Conservation (phyloP, 352 stramenopile genomes). For the Phytophthora sp. region DNA sequence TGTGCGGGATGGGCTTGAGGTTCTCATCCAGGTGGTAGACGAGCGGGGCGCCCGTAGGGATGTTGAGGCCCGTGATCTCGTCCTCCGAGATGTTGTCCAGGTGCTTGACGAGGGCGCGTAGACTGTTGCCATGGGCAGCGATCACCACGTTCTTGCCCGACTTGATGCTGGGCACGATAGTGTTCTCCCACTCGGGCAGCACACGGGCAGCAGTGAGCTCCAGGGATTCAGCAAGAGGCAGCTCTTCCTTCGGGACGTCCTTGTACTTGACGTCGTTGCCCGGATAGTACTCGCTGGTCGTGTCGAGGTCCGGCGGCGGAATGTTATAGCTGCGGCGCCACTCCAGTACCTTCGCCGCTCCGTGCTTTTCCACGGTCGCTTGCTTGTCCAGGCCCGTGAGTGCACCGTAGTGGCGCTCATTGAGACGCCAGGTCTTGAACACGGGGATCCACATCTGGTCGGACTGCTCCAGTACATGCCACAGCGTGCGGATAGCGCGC, state of each 20-base stretch:
- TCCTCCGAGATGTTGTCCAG: slow-evolving; percentile 93
- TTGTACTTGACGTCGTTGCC: slow-evolving; percentile 93
- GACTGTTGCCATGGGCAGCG: slow-evolving; percentile 94
- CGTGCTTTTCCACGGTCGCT: slow-evolving; percentile 90
- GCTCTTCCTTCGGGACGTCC: slow-evolving; percentile 80
- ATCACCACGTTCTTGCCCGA: slow-evolving; percentile 96
- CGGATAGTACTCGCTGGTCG: slow-evolving; percentile 91
- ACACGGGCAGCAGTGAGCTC: slow-evolving; percentile 94
- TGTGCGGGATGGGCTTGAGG: slow-evolving; percentile 82
- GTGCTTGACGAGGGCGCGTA: slow-evolving; percentile 93
- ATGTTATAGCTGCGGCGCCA: slow-evolving; percentile 99
- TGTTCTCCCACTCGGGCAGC: slow-evolving; percentile 90
- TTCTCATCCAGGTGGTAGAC: slow-evolving; percentile 91
- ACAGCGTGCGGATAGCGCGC: slow-evolving; percentile 94
- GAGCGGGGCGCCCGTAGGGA: slow-evolving; percentile 91
- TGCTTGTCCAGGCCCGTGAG: slow-evolving; percentile 93
- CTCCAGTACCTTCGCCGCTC: slow-evolving; percentile 93
- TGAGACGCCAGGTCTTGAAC: slow-evolving; percentile 93
- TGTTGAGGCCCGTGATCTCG: slow-evolving; percentile 95
- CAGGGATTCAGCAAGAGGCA: slow-evolving; percentile 93
- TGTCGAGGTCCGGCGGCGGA: slow-evolving; percentile 94
- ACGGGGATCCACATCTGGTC: slow-evolving; percentile 96
- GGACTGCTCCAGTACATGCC: slow-evolving; percentile 94
- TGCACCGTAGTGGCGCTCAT: slow-evolving; percentile 91
- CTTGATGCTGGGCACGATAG: slow-evolving; percentile 92